Conservation (phyloP, 345 rosid species). For the Trapa incisa region DNA sequence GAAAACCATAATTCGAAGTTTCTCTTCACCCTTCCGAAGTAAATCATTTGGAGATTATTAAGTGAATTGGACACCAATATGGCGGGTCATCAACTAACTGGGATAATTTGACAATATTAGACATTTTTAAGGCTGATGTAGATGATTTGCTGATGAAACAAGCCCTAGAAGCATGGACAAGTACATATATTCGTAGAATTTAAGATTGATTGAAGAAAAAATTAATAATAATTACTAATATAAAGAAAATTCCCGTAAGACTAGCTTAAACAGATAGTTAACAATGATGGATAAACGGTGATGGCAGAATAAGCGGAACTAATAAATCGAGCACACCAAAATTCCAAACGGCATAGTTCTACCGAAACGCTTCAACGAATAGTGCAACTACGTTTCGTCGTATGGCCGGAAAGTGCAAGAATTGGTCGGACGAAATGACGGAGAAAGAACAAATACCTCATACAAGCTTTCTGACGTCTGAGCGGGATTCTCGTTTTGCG, state of each 20-base stretch:
- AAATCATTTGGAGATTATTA: too few relatives aligned
- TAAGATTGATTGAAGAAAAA: too few relatives aligned
- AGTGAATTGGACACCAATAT: too few relatives aligned
- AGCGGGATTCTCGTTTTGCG: slow-evolving; percentile 11
- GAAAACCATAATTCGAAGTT: too few relatives aligned
- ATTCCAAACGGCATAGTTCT: background rate
- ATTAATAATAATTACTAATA: too few relatives aligned
- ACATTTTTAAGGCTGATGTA: too few relatives aligned
- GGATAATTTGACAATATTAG: too few relatives aligned
- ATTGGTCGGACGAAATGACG: background rate
- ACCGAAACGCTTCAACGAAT: background rate
- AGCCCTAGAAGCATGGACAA: too few relatives aligned
- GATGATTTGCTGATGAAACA: too few relatives aligned
- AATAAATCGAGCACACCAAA: background rate
- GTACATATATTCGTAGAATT: too few relatives aligned
- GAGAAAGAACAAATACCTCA: slow-evolving; percentile 27
- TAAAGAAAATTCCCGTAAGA: background rate
- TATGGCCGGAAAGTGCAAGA: background rate
- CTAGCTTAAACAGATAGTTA: background rate
- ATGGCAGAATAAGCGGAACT: background rate
- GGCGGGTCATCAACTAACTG: too few relatives aligned
- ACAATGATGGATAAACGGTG: background rate
- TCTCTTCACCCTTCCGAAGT: too few relatives aligned
- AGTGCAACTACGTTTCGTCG: background rate
- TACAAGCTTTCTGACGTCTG: slow-evolving; percentile 33